Conservation (phyloP, 2,329 filamentous ascomycete species). For the Aspergillus sp. region DNA sequence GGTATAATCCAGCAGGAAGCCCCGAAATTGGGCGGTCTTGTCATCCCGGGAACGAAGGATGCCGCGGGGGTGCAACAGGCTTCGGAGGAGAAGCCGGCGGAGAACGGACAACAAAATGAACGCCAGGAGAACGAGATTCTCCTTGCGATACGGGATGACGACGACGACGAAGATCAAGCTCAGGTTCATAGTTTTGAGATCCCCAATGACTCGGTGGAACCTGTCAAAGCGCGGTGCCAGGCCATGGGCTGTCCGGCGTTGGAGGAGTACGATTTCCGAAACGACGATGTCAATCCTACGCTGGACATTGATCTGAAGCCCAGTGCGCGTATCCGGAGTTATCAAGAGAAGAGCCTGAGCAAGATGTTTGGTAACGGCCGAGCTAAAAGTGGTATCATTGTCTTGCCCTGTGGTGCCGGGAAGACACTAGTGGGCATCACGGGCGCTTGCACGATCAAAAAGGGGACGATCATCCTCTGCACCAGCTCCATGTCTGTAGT, state of each 20-base stretch:
- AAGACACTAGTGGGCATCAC: slow-evolving; percentile 98
- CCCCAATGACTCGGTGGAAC: slow-evolving; percentile 68
- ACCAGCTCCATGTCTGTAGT: slow-evolving; percentile 97
- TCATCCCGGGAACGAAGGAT: slow-evolving; percentile 90
- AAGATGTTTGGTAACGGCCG: slow-evolving; percentile 99
- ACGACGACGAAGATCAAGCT: slow-evolving; percentile 74
- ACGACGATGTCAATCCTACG: slow-evolving; percentile 79
- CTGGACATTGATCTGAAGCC: slow-evolving; percentile 90
- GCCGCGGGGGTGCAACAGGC: slow-evolving; percentile 80
- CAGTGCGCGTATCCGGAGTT: slow-evolving; percentile 79
- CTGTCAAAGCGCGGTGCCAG: slow-evolving; percentile 80
- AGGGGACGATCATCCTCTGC: slow-evolving; percentile 87
- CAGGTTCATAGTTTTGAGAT: slow-evolving; percentile 93
- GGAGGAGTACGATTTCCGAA: slow-evolving; percentile 95
- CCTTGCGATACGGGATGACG: slow-evolving; percentile 60
- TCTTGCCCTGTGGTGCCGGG: slow-evolving; percentile 88
- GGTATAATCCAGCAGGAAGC: slow-evolving; percentile 70
- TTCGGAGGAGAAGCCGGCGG: slow-evolving; percentile 25
- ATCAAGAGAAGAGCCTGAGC: slow-evolving; percentile 93
- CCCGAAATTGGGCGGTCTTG: slow-evolving; percentile 74
- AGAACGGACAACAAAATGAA: slow-evolving; percentile 32
- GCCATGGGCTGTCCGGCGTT: slow-evolving; percentile 78
- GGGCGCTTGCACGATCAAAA: slow-evolving; percentile 94
- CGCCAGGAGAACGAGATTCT: slow-evolving; percentile 57
- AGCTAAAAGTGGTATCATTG: slow-evolving; percentile 94